Evolutionary conservation across 129 eudicot genomes (phyloP), one percentile per base, ranked within the genome.

Genomic region (Silybum marianum): DNA sequence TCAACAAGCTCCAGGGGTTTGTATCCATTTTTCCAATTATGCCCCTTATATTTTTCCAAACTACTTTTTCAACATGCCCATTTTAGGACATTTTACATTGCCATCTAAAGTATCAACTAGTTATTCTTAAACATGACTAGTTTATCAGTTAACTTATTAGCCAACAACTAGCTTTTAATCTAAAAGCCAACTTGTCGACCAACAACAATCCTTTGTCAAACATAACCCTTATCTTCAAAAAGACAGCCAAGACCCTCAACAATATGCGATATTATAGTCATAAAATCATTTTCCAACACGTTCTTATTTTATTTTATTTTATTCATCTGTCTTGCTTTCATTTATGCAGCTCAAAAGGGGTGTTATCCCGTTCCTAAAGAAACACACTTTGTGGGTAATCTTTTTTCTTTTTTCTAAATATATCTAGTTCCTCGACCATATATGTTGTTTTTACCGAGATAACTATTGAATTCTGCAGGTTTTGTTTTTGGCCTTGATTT

Each of bases 341-440:
- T 72, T 65, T 83, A 30, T 85, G 88, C 91, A 90, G 97, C 88
- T 90, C 97, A 23, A 93, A 93, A 83, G 97, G 97, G 46, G 97
- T 90, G 54, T 85, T 93, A 42, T 90, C 97, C 4, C 91, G 97
- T 25, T 80, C 93, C 71, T 89, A 79, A 74, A 73, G 12, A 82
- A 69, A 72, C 69, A 39, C 51, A 30, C 25, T 60, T 42, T 2
- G 10, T 9, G 74, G 76, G 75, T 69, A 78, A 34, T n/a, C n/a
- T 13, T 46, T 74, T 22, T 75, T 76, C 12, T 26, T 14, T 2
- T 34, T 48, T 48, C 34, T 25, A 18, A n/a, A 69, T 75, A 23
- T 60, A 21, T 34, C 0, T 82, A 32, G 19, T 24, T 51, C 28
- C 65, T 36, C 5, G 28, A 28, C 18, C 71, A 11, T 51, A 22